Base-by-base conservation (phyloP, 345 rosid species). In the Trapa incisa region DNA sequence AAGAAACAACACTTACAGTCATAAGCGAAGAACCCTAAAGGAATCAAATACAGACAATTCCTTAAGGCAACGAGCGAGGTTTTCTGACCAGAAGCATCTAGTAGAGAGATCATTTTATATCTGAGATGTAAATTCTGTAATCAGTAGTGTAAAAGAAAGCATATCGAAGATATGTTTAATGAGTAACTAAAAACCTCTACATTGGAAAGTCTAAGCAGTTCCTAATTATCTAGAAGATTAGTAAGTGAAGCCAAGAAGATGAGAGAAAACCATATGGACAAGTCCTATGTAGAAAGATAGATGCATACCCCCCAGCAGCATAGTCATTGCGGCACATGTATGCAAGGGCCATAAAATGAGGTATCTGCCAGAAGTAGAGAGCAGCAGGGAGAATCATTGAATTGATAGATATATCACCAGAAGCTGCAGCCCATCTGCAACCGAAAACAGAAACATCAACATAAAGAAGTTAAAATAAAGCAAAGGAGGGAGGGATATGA, bases 281-380 rank as follows among this genome's bases (percentile, higher is more conserved):
- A 15, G 22, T 50, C 22, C 22, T 3, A 0, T 2, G 38, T 58
- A 47, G 15, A 22, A 63, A 37, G n/a, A 60, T 69, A 53, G 37
- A 35, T 22, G 68, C 87, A 72, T 85, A 94, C 99, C 97, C 96
- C 81, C 97, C 97, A 61, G 89, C 87, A 75, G 91, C 96, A 80
- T 94, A 94, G 79, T 94, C 99, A 64, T 82, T 74, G 33, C 96
- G 93, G 69, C 87, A 94, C 61, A 91, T 75, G 72, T 81, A 83
- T 42, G 97, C 96, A 74, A 94, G 91, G 72, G 96, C 99, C 97
- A 94, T 94, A 64, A 94, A 94, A 79, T 91, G 99, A 45, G 99
- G 99, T 65, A 94, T 87, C 79, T 94, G 99, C 99, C 97, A 94
- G 76, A 94, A 87, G 65, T 91, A 94, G 52, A 93, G 92, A 76